Conservation (phyloP, 169 alveolate genomes). For the Eimeria sp. region DNA sequence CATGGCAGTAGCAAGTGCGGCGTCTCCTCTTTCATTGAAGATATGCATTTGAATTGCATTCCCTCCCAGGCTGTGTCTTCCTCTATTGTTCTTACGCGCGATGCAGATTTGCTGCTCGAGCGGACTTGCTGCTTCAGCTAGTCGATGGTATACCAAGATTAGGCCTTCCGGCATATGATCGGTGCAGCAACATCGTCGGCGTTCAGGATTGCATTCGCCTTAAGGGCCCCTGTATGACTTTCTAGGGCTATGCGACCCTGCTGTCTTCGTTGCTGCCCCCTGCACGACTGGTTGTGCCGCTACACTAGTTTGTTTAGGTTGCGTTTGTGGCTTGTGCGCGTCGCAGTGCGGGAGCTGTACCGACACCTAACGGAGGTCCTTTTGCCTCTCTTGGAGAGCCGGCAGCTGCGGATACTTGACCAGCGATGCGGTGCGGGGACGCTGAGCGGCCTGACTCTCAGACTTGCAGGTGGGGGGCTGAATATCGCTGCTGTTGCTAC, state of each 20-base stretch:
- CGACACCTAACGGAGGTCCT: neutral
- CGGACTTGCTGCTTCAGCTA: constrained; percentile 27
- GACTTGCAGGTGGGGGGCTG: constrained; percentile 46
- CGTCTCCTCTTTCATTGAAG: neutral
- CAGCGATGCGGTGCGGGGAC: constrained; percentile 50
- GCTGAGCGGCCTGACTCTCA: constrained; percentile 50
- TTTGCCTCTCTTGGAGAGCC: constrained; percentile 29
- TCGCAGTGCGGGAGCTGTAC: constrained; percentile 56
- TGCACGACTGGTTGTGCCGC: neutral
- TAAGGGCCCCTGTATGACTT: constrained; percentile 8
- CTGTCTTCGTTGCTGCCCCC: neutral
- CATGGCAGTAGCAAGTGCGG: neutral
- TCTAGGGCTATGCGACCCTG: neutral
- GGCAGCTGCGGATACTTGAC: constrained; percentile 44
- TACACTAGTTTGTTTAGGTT: neutral
- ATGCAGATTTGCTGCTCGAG: constrained; percentile 67
- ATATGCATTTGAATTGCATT: neutral
- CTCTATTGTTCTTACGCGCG: neutral
- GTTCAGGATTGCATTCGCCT: constrained; percentile 46
- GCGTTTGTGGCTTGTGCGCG: neutral
- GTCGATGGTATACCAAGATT: constrained; percentile 21
- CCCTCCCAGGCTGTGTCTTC: neutral
- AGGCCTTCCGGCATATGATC: constrained; percentile 47
- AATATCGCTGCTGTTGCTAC: neutral
- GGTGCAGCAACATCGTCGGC: neutral